phyloP scores from a whole-genome alignment of 257 asterid species.

The Gentiana dahurica region DNA sequence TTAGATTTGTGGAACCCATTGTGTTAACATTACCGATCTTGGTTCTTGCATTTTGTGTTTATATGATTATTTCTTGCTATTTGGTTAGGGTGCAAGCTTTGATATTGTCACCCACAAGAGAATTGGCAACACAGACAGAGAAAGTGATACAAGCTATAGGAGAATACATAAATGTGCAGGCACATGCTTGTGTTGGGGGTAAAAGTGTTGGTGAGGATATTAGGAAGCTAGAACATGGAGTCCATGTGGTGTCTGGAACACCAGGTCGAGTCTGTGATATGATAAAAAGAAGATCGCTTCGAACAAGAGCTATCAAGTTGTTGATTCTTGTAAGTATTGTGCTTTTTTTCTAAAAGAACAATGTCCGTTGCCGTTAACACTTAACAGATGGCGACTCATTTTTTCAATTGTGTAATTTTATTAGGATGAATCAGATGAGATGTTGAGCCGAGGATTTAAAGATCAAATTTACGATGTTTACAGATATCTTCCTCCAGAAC shows the following conservation, averaged over 20 bases:
- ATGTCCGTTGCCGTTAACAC: background rate
- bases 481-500: conserved; percentile 98
- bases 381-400: background rate
- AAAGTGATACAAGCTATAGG: conserved; percentile 87
- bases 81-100: conserved; percentile 77
- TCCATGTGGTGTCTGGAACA: conserved; percentile 97
- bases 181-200: conserved; percentile 97
- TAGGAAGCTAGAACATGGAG: conserved; percentile 89
- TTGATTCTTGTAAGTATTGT: conserved; percentile 54
- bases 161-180: conserved; percentile 71
- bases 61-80: background rate
- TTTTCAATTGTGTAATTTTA: conserved; percentile 8
- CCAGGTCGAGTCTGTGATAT: conserved; percentile 98
- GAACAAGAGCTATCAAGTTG: conserved; percentile 78
- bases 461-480: conserved; percentile 98
- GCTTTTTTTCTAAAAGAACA: background rate
- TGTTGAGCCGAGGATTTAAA: conserved; percentile 97
- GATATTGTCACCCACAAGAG: conserved; percentile 94
- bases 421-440: conserved; percentile 98
- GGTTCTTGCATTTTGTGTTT: background rate
- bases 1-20: background rate
- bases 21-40: background rate
- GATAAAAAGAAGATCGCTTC: conserved; percentile 91
- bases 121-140: conserved; percentile 94
- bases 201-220: conserved; percentile 96